These are phyloP conservation scores for Pharnaceum exiguum DNA, from an alignment of 148 eudicot genomes.

Conservation along the genomic window DNA sequence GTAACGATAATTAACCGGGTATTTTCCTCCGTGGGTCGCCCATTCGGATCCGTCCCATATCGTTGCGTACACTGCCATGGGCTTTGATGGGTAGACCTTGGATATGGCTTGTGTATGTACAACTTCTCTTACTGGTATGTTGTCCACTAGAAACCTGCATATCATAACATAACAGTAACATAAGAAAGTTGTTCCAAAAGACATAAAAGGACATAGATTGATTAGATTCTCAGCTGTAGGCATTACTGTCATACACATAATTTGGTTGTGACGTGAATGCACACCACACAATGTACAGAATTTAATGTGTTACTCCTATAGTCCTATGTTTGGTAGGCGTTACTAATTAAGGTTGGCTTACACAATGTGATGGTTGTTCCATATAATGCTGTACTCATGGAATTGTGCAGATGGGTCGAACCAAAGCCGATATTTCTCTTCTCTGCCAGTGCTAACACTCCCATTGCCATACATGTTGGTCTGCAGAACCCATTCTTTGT, in stretches of 20 bases:
- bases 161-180: too few relatives aligned
- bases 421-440: conserved; percentile 84
- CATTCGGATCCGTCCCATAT: conserved; percentile 95
- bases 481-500: conserved; percentile 69
- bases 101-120: conserved; percentile 43
- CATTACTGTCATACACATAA: too few relatives aligned
- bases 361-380: conserved; percentile 89
- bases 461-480: conserved; percentile 94
- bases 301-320: too few relatives aligned
- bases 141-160: conserved; percentile 87
- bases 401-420: conserved; percentile 72
- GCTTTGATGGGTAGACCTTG: conserved; percentile 71
- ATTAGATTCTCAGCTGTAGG: not conserved
- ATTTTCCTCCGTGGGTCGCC: conserved; percentile 97
- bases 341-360: conserved; percentile 27
- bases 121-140: conserved; percentile 80
- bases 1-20: conserved; percentile 75
- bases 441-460: conserved; percentile 77
- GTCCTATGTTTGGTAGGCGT: not conserved
- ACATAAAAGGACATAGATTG: too few relatives aligned
- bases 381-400: conserved; percentile 78
- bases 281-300: too few relatives aligned
- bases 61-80: conserved; percentile 74
- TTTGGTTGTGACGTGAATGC: not conserved
- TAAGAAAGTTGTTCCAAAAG: too few relatives aligned